Evolutionary conservation across 129 eudicot genomes (phyloP), one percentile per base, ranked within the genome.

Genomic region (Calendula officinalis): DNA sequence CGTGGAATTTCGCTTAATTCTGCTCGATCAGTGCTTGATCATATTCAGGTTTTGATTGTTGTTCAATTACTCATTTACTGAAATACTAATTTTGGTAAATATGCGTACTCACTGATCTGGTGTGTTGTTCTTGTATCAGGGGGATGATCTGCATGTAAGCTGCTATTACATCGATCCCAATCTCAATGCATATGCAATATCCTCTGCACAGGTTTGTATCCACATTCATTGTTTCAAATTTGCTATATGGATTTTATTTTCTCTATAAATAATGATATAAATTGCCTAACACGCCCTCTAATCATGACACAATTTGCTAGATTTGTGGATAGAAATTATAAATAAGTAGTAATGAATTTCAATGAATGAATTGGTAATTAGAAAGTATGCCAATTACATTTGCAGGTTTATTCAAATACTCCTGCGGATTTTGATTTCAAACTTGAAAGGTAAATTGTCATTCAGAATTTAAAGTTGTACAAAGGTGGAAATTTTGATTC

Each of bases 361-460:
- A 35, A 51, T 22, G 61, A 11, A 43, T 57, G 43, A 58, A 60
- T 51, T 47, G 11, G 22, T 27, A 37, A 33, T 14, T 38, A 27
- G 32, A 11, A 34, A 42, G 60, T 53, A 51, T 49, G 27, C 46
- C n/a, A 43, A 32, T 59, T 9, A 14, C 30, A 46, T 59, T 63
- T 86, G 16, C 75, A 90, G 97, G 87, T 90, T 34, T 90, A 90
- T 80, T 90, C 97, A 35, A 90, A 90, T 72, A 90, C 97, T 47
- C 97, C 97, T 61, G 89, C 97, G 8, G 97, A 90, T 79, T 90
- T 90, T 78, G 97, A 90, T 77, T 86, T 90, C 66, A 90, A 86
- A 66, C 89, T 90, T 71, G 95, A 85, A 62, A 90, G 92, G 97
- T 90, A 55, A 42, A 56, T 22, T 7, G 17, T 48, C 13, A 36